phyloP scores from a whole-genome alignment of 2,329 filamentous ascomycete species.

The Aspergillus neotritici region DNA sequence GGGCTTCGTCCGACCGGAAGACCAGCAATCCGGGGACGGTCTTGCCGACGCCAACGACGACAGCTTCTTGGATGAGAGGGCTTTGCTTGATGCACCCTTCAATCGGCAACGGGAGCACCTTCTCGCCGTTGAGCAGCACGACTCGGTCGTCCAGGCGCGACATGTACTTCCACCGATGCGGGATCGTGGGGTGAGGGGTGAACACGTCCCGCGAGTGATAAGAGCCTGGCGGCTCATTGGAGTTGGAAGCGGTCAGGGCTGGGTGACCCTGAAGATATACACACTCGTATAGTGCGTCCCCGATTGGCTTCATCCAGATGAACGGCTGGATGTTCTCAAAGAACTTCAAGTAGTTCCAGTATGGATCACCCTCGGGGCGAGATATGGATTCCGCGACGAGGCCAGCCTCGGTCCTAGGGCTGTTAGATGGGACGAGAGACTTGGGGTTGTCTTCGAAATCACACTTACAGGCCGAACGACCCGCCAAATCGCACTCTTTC shows the following conservation, averaged over 20 bases:
- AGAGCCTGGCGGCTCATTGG: slow-evolving; percentile 27
- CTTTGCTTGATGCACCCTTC: slow-evolving; percentile 30
- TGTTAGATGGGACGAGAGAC: slow-evolving; percentile 7
- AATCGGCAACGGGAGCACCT: slow-evolving; percentile 29
- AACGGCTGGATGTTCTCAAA: slow-evolving; percentile 34
- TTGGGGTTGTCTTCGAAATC: neutral
- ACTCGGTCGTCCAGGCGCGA: slow-evolving; percentile 30
- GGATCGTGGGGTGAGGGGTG: slow-evolving; percentile 25
- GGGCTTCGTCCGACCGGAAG: slow-evolving; percentile 20
- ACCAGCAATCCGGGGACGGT: slow-evolving; percentile 26
- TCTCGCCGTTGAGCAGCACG: slow-evolving; percentile 30
- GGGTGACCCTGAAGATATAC: slow-evolving; percentile 29
- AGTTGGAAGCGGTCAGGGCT: slow-evolving; percentile 29
- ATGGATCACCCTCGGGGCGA: slow-evolving; percentile 32
- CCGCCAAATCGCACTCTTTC: slow-evolving; percentile 35
- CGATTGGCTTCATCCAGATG: slow-evolving; percentile 35
- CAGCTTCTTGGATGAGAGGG: slow-evolving; percentile 26
- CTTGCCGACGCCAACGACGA: slow-evolving; percentile 25
- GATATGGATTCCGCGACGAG: slow-evolving; percentile 40
- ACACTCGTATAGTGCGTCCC: slow-evolving; percentile 23
- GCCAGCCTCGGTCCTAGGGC: slow-evolving; percentile 40
- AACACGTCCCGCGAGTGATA: slow-evolving; percentile 32
- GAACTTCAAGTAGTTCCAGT: slow-evolving; percentile 42
- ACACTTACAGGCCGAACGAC: slow-evolving; percentile 39
- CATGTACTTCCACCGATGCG: slow-evolving; percentile 30